Base-by-base conservation (phyloP, 805 yeast species). In the Pichia nanzhaoensis region DNA sequence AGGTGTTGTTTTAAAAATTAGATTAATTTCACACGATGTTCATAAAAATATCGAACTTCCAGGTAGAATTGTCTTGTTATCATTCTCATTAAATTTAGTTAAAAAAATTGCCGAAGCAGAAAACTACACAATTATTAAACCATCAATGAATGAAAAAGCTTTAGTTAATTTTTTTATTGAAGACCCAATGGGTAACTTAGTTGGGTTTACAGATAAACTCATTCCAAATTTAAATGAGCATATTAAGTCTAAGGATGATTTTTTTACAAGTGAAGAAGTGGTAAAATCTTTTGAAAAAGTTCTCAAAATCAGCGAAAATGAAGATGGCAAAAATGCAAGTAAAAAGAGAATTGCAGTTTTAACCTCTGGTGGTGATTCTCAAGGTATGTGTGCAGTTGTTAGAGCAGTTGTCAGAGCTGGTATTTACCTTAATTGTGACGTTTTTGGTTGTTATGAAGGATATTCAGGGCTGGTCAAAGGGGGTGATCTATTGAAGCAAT, bases 331-430 rank as follows among this genome's bases (percentile, higher is more conserved):
- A 16, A 36, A 19, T n/a, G 34, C 31, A 17, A 37, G 33, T 5
- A 46, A 42, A 17, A 61, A 60, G 44, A 51, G 64, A 42, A 86
- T 93, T 52, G 99, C 95, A 4, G 93, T 93, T 41, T 89, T 93
- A 91, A 93, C 98, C 5, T 87, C 96, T 1, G 99, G 99, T 56
- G 99, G 99, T 66, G 99, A 93, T 63, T 85, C 98, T 43, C 99
- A 95, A 27, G 99, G 99, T 58, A 93, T 93, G 99, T 88, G 89
- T 66, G 91, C 97, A 4, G 86, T 82, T 22, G 99, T 93, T 7
- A 75, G 99, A 51, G 95, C 98, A 0, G 95, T 93, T 48, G 96
- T 91, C 8, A 77, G 99, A 56, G 79, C 96, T 2, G 96, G 95
- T 51, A 87, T 93, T 52, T 78, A 72, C 69, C 73, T 80, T 47